Base-by-base conservation (phyloP, 257 asterid species). In the Nicotiana attenuata region DNA sequence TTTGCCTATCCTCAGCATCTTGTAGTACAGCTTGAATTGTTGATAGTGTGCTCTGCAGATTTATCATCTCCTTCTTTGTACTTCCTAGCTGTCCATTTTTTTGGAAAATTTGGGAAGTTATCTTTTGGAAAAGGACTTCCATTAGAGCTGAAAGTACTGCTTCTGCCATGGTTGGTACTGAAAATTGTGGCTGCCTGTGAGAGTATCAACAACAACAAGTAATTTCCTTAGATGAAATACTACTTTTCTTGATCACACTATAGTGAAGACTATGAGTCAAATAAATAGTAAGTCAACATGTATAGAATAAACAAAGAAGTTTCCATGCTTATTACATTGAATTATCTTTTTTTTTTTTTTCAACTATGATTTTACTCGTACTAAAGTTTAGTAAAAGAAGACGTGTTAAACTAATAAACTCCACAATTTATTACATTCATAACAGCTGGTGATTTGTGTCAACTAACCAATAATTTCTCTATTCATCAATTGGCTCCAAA, bases 1-100 rank as follows among this genome's bases (percentile, higher is more conserved):
- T 64, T 52, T 80, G 55, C 50, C 83, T 80, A 0, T 64, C 76
- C 71, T 80, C 83, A 22, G 83, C 78, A 47, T 80, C 83, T 63
- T 65, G 76, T 20, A 80, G 1, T 0, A 80, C 78, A 50, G 47
- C 77, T 50, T 80, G 65, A 65, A 80, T 65, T 17, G 81, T 57
- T 14, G 81, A 57, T 11, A 78, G 13, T 7, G 67, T 61, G 67
- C 81, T 78, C 69, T 33, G 81, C 2, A 78, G 81, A 14, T 33
- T 78, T 45, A 10, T 20, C 69, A 78, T 78, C 69, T 57, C 81
- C 52, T 78, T 78, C 53, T 41, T 78, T 56, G 69, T 57, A 55
- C 68, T 22, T 33, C 69, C 81, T 14, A 78, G 56, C 26, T 24
- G 35, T 22, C 38, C 38, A 33, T 3, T 11, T n/a, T 57, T 15